Evolutionary conservation across 495 filamentous ascomycete genomes (phyloP).

Genomic region (Stereocaulon alpinum): DNA sequence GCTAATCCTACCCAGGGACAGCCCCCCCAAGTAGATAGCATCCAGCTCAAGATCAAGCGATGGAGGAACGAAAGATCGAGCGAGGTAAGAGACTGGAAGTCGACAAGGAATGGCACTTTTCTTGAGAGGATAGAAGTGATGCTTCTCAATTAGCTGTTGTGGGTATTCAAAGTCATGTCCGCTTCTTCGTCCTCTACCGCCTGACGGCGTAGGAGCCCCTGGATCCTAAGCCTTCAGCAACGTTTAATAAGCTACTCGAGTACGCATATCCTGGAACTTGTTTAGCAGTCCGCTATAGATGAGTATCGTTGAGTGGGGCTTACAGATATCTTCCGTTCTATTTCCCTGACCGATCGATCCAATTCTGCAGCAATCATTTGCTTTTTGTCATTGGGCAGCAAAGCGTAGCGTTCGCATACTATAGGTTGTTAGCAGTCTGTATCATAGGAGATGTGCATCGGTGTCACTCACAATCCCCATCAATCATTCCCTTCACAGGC

Average conservation of each 20-base stretch:
- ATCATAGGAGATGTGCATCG: not conserved
- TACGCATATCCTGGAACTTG: constrained; percentile 65
- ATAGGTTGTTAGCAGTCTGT: not conserved
- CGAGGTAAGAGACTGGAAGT: constrained; percentile 42
- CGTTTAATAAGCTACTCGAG: constrained; percentile 66
- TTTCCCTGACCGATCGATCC: constrained; percentile 80
- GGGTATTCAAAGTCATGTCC: not conserved
- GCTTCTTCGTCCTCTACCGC: not conserved
- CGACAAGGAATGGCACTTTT: constrained; percentile 13
- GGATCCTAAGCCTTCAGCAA: constrained; percentile 9
- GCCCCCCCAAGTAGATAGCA: constrained; percentile 23
- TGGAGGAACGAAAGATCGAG: constrained; percentile 37
- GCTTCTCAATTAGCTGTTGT: not conserved
- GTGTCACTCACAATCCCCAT: constrained; percentile 56
- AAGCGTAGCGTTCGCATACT: constrained; percentile 80
- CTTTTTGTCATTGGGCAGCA: constrained; percentile 76
- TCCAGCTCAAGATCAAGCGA: constrained; percentile 51
- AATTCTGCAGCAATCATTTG: constrained; percentile 88
- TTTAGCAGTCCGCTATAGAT: constrained; percentile 17
- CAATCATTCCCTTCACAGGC: constrained; percentile 94
- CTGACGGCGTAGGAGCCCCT: not conserved
- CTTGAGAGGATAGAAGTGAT: constrained; percentile 20
- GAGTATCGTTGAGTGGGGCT: constrained; percentile 23
- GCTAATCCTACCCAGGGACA: constrained; percentile 21
- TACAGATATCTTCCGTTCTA: constrained; percentile 92